phyloP scores from a whole-genome alignment of 2,329 filamentous ascomycete species.

The Pyrenochaeta sp. region DNA sequence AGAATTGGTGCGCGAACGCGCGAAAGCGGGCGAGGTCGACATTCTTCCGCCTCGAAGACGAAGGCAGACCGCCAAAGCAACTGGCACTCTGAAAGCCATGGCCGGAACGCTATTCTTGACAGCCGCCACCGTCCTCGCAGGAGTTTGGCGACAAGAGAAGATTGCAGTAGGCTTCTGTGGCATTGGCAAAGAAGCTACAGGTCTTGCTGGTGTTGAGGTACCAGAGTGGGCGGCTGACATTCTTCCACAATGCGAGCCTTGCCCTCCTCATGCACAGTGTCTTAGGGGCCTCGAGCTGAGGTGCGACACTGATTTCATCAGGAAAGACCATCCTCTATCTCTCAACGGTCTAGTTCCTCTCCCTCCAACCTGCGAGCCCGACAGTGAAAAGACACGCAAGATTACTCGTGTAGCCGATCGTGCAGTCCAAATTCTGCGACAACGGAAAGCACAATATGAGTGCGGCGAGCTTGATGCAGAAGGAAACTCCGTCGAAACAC shows the following conservation, averaged over 20 bases:
- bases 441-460: slow-evolving; percentile 87
- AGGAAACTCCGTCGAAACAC: slow-evolving; percentile 65
- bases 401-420: slow-evolving; percentile 88
- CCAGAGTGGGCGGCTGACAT: slow-evolving; percentile 76
- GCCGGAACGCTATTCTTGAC: slow-evolving; percentile 75
- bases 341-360: slow-evolving; percentile 82
- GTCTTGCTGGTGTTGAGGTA: slow-evolving; percentile 67
- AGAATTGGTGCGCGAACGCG: slow-evolving; percentile 76
- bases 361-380: slow-evolving; percentile 90
- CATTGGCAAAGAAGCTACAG: slow-evolving; percentile 69
- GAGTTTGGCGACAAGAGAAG: slow-evolving; percentile 94
- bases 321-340: slow-evolving; percentile 83
- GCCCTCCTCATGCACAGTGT: slow-evolving; percentile 89
- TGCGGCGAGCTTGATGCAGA: slow-evolving; percentile 77
- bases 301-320: slow-evolving; percentile 87
- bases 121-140: slow-evolving; percentile 73
- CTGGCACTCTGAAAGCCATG: slow-evolving; percentile 66
- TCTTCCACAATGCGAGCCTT: slow-evolving; percentile 85
- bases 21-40: slow-evolving; percentile 61
- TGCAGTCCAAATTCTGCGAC: slow-evolving; percentile 83
- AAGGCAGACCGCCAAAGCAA: slow-evolving; percentile 47
- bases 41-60: slow-evolving; percentile 53
- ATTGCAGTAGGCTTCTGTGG: slow-evolving; percentile 95
- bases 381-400: slow-evolving; percentile 87
- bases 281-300: slow-evolving; percentile 76